phyloP scores from a whole-genome alignment of 257 asterid genomes.

The Verbascum thapsus region DNA sequence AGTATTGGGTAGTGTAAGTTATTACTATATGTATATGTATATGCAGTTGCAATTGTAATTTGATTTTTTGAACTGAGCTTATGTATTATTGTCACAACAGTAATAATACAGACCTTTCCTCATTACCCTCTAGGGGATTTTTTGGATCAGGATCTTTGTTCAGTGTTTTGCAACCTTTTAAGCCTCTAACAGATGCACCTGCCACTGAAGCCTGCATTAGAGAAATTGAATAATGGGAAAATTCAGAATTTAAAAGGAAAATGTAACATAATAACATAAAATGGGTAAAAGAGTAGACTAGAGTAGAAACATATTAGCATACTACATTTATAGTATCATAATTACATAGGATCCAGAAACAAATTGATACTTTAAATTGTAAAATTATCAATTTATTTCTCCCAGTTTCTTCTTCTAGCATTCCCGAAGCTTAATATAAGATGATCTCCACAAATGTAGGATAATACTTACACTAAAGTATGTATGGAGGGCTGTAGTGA shows the following conservation, averaged over 20 bases:
- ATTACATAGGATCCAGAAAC: no score
- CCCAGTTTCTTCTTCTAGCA: background rate
- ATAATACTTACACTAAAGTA: slow-evolving; percentile 72
- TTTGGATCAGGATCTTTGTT: slow-evolving; percentile 96
- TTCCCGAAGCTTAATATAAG: slow-evolving; percentile 13
- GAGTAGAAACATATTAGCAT: background rate
- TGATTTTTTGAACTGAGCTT: background rate
- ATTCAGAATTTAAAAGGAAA: slow-evolving; percentile 8
- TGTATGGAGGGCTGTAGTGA: slow-evolving; percentile 88
- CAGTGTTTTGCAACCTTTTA: slow-evolving; percentile 85
- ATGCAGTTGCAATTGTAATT: slow-evolving; percentile 1
- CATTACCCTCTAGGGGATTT: slow-evolving; percentile 79
- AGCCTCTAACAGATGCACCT: slow-evolving; percentile 80
- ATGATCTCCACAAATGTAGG: slow-evolving; percentile 8
- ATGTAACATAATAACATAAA: slow-evolving; percentile 2
- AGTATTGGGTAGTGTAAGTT: background rate
- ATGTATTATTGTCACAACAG: background rate
- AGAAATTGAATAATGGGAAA: slow-evolving; percentile 10
- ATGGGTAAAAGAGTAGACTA: background rate
- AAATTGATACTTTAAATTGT: no score
- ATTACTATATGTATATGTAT: background rate
- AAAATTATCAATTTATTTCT: background rate
- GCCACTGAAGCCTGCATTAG: slow-evolving; percentile 72
- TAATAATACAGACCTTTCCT: slow-evolving; percentile 69
- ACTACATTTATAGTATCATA: background rate